Evolutionary conservation across 495 filamentous ascomycete genomes (phyloP).

Genomic region (Penicillium soppii): DNA sequence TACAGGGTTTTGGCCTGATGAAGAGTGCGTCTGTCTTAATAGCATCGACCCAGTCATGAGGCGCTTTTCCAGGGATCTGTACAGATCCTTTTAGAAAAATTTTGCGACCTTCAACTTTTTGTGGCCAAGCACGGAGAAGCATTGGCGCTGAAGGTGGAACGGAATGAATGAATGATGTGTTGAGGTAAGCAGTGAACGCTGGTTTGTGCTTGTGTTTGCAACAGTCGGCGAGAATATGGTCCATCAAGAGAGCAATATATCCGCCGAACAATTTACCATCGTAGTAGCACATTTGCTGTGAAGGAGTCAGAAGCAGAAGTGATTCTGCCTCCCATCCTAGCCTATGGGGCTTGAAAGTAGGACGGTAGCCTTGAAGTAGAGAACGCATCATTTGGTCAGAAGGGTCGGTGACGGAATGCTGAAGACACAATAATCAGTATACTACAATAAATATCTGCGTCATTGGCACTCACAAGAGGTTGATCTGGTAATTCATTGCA

Average conservation of each 20-base stretch:
- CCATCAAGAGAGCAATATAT: conserved; percentile 11
- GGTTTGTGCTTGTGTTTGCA: conserved; percentile 3
- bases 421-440: background rate
- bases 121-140: conserved; percentile 11
- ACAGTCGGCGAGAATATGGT: conserved; percentile 10
- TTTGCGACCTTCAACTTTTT: conserved; percentile 11
- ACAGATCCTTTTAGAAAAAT: conserved; percentile 6
- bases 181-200: conserved; percentile 9
- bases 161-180: conserved; percentile 1
- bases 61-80: background rate
- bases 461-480: background rate
- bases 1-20: conserved; percentile 8
- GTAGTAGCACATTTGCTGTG: conserved; percentile 14
- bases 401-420: background rate
- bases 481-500: background rate
- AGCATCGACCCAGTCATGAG: conserved; percentile 4
- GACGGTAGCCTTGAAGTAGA: conserved; percentile 9
- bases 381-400: conserved; percentile 3
- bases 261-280: conserved; percentile 10
- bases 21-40: conserved; percentile 6
- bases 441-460: background rate
- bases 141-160: conserved; percentile 5
- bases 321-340: conserved; percentile 9
- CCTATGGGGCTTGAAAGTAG: conserved; percentile 1
- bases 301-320: conserved; percentile 1